Base-by-base conservation (phyloP, 495 filamentous ascomycete species). In the Sphaerosporella brunnea region DNA sequence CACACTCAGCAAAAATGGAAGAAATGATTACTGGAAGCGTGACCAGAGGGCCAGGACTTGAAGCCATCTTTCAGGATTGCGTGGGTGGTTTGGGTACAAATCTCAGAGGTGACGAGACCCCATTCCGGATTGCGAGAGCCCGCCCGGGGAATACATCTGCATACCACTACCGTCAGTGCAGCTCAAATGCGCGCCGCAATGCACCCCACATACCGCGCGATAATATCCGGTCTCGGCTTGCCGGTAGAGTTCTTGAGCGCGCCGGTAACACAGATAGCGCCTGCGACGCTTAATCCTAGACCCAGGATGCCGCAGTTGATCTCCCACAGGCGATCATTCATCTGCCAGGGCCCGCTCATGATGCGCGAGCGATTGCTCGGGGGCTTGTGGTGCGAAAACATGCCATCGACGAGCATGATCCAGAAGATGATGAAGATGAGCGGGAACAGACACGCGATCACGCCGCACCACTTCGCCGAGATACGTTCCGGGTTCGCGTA, bases 201-300 rank as follows among this genome's bases (percentile, higher is more conserved):
- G 79, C 48, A 72, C 62, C 60, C 82, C 13, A 19, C 43, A 46
- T 46, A 58, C 56, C 83, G 70, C 47, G 69, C 71, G 24, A 93
- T 75, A 4, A 93, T 61, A 67, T 93, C 84, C 0, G 84, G 84
- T 50, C 84, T 66, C 8, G 84, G 84, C 60, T 90, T 92, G 30
- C 84, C 84, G 51, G 80, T 84, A 1, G 82, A 69, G 63, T 84
- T 90, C 68, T 93, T 93, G 64, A 93, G 72, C 10, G 74, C 79
- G 36, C 81, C 79, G 2, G 82, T 88, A 32, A 90, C 78, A 36
- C 85, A 71, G 65, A 84, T 88, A 1, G 79, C 69, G 9, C 74
- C 63, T 23, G 71, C 72, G 20, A 80, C 67, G 10, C 80, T 77
- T 11, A 90, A 65, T 25, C 73, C 65, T 21, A 93, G 64, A 3